Evolutionary conservation across 169 alveolate genomes (phyloP), one percentile per base, ranked within the genome.

Genomic region (Eimeria mitis): DNA sequence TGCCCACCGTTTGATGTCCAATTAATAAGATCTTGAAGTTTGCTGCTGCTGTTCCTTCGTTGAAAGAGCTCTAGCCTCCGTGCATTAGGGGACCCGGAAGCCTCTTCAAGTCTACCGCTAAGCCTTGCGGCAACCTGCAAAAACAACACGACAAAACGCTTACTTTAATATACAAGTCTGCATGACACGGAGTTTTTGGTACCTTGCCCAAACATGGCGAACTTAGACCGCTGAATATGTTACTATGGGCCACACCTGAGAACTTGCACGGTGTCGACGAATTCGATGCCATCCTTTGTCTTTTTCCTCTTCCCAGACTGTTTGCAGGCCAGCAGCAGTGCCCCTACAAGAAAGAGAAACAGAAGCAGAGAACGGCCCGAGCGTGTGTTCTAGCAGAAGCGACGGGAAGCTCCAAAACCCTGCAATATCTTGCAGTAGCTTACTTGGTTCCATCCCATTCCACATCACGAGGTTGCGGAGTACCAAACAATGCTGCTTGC

Each of bases 301-400:
- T n/a, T 65, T 65, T 42, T 61, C 81, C 42, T 85, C 42, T 23
- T 63, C 92, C 92, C 92, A 85, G 6, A 59, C 44, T 47, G 92
- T 85, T 71, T 40, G 92, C 81, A 85, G 81, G 81, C 92, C 92
- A 7, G 92, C 92, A 61, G 92, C 65, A 63, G 63, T 25, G 19
- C 49, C 76, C 52, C 92, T 85, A 81, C 92, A 65, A 25, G 28
- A 19, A 28, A 54, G 70, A 44, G 34, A 70, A 28, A 47, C 89
- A 52, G 54, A 37, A 78, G 89, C 89, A 47, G 23, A 16, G 37
- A 2, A 34, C 1, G 0, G 40, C 31, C 34, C 16, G 42, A 40
- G 61, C 40, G 42, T 52, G 68, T 9, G 65, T 8, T 44, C 47
- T 23, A 11, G 21, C n/a, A 28, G 70, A 78, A n/a, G 31, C 68